Evolutionary conservation across 2,329 filamentous ascomycete species (phyloP).

Genomic region (Penicillium sumatraense): DNA sequence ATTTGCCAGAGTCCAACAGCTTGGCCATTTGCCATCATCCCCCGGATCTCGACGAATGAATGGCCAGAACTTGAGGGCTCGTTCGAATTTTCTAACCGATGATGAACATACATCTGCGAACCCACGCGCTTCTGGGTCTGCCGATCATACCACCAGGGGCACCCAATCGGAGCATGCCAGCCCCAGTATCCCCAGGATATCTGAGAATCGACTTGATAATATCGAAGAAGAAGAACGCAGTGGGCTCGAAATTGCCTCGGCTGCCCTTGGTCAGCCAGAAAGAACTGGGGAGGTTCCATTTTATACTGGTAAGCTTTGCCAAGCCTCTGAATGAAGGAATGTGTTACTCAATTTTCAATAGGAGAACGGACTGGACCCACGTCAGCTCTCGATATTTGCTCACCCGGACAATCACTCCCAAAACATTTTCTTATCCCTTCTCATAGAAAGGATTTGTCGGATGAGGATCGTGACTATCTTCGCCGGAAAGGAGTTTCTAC

Average conservation of each 20-base stretch:
- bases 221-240: conserved; percentile 28
- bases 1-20: background rate
- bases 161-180: background rate
- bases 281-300: conserved; percentile 27
- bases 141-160: background rate
- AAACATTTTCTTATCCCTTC: conserved; percentile 26
- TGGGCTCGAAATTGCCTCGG: conserved; percentile 30
- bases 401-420: conserved; percentile 20
- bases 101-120: background rate
- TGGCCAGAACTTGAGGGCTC: background rate
- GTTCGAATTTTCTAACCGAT: background rate
- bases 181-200: background rate
- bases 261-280: conserved; percentile 24
- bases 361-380: conserved; percentile 29
- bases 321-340: no score
- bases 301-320: conserved; percentile 24
- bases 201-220: conserved; percentile 3
- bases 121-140: background rate
- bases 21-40: background rate
- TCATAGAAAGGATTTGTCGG: conserved; percentile 12
- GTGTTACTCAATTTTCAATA: background rate
- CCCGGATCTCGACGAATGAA: background rate
- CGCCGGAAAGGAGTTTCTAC: conserved; percentile 41
- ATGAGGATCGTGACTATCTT: conserved; percentile 30
- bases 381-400: conserved; percentile 25